Evolutionary conservation across 2,329 filamentous ascomycete genomes (phyloP), one percentile per base, ranked within the genome.

Genomic region (Colletotrichum spaethianum): DNA sequence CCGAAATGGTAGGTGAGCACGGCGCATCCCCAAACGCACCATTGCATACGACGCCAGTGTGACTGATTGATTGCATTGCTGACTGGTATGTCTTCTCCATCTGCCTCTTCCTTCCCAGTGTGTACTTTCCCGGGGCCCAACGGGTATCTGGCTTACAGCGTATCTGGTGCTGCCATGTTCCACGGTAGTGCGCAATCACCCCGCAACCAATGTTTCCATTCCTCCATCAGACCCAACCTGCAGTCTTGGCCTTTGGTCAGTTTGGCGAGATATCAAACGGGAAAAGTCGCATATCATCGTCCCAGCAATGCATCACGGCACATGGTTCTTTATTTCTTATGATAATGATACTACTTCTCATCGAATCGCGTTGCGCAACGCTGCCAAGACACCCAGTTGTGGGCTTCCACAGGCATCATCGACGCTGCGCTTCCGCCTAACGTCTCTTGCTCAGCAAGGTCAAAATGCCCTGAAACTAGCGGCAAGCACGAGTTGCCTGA

Each of bases 1-100:
- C 70, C 52, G 42, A 38, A 71, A 40, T 33, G 67, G 70, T 67
- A 73, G 61, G 67, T 73, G 67, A 66, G 60, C 67, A 72, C 38
- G 59, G 65, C 59, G 28, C 66, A 44, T 60, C 31, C 9, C 66
- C 16, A 16, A 42, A 44, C 28, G 38, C 31, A 55, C 33, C n/a
- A 20, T 8, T 33, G 11, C 48, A 14, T 23, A 44, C 50, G 38
- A 57, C 38, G 20, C 40, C 36, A 28, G 50, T 40, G 2, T 23
- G 56, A 53, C 62, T 18, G 48, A 55, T 14, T 55, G 8, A 55
- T 36, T 55, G 31, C 31, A 52, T 63, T 59, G 57, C 59, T 69
- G 57, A 52, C 26, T 55, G 12, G n/a, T 12, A 26, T 26, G 11
- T 26, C 23, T 50, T 12, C 23, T 50, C 23, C 26, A 12, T 26